Evolutionary conservation across 78 protist species (phyloP).

Genomic region (Dictyostelium purpureum): DNA sequence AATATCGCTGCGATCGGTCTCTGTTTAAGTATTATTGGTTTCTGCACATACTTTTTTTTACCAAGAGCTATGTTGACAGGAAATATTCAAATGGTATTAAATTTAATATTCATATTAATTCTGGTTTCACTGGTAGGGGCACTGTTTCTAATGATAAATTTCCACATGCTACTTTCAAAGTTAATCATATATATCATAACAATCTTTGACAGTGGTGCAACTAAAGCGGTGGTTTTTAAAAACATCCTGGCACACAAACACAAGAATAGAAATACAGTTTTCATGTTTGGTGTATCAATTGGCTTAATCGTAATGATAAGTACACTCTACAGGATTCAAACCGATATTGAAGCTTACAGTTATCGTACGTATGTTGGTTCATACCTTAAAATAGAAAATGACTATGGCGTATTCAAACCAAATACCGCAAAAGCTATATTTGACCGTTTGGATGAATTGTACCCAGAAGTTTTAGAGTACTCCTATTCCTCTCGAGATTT

Average conservation of each 20-base stretch:
- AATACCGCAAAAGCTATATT: neutral
- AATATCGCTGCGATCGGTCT: slow-evolving; percentile 76
- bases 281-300: slow-evolving; percentile 89
- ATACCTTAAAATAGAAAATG: neutral
- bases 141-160: slow-evolving; percentile 77
- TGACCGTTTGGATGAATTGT: neutral
- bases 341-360: neutral
- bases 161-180: slow-evolving; percentile 75
- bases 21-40: slow-evolving; percentile 62
- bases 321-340: slow-evolving; percentile 60
- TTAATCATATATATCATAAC: slow-evolving; percentile 54
- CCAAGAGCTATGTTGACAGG: slow-evolving; percentile 86
- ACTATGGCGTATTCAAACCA: neutral
- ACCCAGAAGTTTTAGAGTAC: neutral
- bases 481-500: neutral
- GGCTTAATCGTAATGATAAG: slow-evolving; percentile 90
- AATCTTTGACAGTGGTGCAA: slow-evolving; percentile 84
- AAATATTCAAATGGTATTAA: slow-evolving; percentile 82
- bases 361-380: neutral
- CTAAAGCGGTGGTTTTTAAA: slow-evolving; percentile 78
- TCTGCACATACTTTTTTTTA: slow-evolving; percentile 85
- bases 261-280: slow-evolving; percentile 93
- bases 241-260: slow-evolving; percentile 92
- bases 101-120: slow-evolving; percentile 88
- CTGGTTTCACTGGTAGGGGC: slow-evolving; percentile 87